Evolutionary conservation across 345 rosid genomes (phyloP), one percentile per base, ranked within the genome.

Genomic region (Brassica cretica): DNA sequence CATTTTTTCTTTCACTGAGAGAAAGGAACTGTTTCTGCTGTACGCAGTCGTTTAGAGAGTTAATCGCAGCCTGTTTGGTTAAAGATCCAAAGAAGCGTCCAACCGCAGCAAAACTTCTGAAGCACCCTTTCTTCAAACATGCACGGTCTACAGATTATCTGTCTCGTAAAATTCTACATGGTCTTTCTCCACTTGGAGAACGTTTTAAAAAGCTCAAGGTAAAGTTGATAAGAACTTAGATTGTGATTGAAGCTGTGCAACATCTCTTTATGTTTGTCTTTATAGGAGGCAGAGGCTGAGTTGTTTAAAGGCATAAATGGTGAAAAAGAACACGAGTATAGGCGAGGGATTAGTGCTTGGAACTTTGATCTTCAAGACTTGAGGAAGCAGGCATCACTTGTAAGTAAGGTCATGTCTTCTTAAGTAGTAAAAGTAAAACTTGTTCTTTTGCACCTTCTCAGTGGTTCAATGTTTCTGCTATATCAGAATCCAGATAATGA

Each of bases 51-150:
- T 93, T 93, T 80, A 90, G 84, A 82, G 96, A 90, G 80, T 59
- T 93, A 82, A 91, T 89, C 65, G 93, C 88, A 74, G 86, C 96
- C n/a, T 93, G 98, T 86, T 84, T 93, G 75, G 98, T 90, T 74
- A 93, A 93, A 89, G 96, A 93, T 86, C 98, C 96, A 29, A 93
- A 87, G 83, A 93, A 86, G 80, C 96, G 93, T 66, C 98, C 98
- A 25, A 72, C 94, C 1, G 74, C 96, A 24, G 89, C 87, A 77
- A 90, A 93, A 81, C 90, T 93, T 44, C 74, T 88, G 88, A 90
- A 89, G 76, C 98, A 93, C 51, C 84, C 78, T 35, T 93, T 93
- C 79, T 93, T 93, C 78, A 93, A 90, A 73, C 88, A 88, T 69
- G 93, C 96, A 66, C 90, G 90, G 18, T 60, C 93, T 27, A 21